A percentile compares a stretch with the other conserved stretches of the same genome.
phyloP scores from a whole-genome alignment of 805 yeast genomes.

The Ogataea glucozyma region DNA sequence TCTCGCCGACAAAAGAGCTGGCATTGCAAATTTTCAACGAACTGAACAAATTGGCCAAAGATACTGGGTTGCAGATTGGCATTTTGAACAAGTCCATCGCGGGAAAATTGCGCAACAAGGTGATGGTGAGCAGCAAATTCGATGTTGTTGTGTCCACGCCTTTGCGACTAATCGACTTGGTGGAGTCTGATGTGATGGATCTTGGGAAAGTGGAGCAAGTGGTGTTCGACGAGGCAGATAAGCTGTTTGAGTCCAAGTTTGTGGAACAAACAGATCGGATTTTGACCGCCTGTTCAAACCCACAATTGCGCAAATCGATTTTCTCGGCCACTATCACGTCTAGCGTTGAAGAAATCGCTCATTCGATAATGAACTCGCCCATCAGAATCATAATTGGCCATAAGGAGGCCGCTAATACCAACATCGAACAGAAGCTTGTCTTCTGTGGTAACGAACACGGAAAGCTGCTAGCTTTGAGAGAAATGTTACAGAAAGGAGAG shows the following conservation, averaged over 20 bases:
- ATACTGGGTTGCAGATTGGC: slow-evolving; percentile 58
- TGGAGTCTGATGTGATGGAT: slow-evolving; percentile 60
- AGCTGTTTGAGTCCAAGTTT: slow-evolving; percentile 82
- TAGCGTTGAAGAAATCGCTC: slow-evolving; percentile 85
- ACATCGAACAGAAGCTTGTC: slow-evolving; percentile 78
- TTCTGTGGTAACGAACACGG: slow-evolving; percentile 95
- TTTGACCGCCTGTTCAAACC: slow-evolving; percentile 55
- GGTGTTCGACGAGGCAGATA: slow-evolving; percentile 95
- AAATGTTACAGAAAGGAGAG: slow-evolving; percentile 79
- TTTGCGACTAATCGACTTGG: slow-evolving; percentile 76
- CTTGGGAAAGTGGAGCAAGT: slow-evolving; percentile 69
- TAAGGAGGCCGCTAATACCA: slow-evolving; percentile 86
- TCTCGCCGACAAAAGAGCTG: slow-evolving; percentile 94
- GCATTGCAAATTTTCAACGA: slow-evolving; percentile 82
- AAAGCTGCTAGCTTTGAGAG: slow-evolving; percentile 88
- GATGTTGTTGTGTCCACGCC: slow-evolving; percentile 90
- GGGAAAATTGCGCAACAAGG: slow-evolving; percentile 62
- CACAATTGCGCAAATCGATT: slow-evolving; percentile 66
- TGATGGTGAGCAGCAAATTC: slow-evolving; percentile 59
- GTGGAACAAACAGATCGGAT: slow-evolving; percentile 89
- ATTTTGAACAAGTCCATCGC: slow-evolving; percentile 72
- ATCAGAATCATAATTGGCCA: slow-evolving; percentile 87
- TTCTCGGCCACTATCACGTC: slow-evolving; percentile 97
- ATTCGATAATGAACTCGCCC: slow-evolving; percentile 80
- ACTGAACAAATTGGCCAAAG: slow-evolving; percentile 56